Conservation (phyloP, 2,329 filamentous ascomycete genomes). For the Monosporascus sp. region DNA sequence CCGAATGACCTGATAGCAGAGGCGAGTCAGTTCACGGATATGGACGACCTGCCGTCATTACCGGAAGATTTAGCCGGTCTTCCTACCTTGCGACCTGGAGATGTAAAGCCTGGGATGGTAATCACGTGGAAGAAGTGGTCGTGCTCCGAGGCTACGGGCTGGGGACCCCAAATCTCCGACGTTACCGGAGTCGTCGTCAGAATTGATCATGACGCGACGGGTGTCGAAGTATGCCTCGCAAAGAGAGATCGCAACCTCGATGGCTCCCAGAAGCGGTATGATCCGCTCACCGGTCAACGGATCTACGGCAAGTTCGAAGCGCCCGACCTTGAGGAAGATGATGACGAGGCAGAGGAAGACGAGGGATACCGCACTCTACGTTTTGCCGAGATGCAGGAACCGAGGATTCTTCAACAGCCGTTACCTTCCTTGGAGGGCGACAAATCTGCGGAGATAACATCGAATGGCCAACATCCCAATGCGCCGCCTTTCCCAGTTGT, state of each 20-base stretch:
- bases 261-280: constrained; percentile 52
- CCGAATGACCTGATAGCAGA: constrained; percentile 17
- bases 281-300: constrained; percentile 63
- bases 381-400: constrained; percentile 61
- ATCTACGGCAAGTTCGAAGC: constrained; percentile 76
- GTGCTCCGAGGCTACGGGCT: constrained; percentile 56
- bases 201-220: constrained; percentile 42
- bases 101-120: constrained; percentile 54
- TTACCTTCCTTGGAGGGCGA: constrained; percentile 7
- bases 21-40: constrained; percentile 40
- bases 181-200: constrained; percentile 64
- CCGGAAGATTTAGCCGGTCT: constrained; percentile 53
- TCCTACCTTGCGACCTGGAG: constrained; percentile 40
- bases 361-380: constrained; percentile 56
- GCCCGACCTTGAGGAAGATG: constrained; percentile 57
- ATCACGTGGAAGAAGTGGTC: constrained; percentile 64
- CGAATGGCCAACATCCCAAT: neutral
- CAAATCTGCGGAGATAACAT: neutral
- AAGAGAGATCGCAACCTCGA: constrained; percentile 58
- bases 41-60: constrained; percentile 59
- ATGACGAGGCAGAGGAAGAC: constrained; percentile 46
- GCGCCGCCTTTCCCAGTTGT: neutral
- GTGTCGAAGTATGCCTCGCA: constrained; percentile 60
- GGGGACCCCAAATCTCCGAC: constrained; percentile 58
- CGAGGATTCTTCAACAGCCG: constrained; percentile 55